phyloP scores from a whole-genome alignment of 441 rosid genomes.

The Mallotus japonicus region DNA sequence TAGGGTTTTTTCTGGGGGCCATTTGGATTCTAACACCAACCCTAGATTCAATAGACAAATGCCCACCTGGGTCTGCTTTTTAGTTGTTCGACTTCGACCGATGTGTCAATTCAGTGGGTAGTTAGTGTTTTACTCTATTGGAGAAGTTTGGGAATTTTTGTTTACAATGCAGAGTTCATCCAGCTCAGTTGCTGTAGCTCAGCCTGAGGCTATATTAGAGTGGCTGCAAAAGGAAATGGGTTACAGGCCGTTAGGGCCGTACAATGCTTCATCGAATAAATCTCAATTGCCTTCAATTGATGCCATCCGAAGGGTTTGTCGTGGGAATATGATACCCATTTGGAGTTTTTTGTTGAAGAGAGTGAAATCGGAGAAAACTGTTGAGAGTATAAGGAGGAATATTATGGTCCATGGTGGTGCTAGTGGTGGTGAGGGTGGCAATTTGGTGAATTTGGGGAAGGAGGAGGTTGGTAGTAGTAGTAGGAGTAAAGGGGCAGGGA shows the following conservation, averaged over 20 bases:
- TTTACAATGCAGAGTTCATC: constrained; percentile 50
- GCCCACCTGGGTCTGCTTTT: too few species aligned
- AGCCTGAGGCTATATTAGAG: constrained; percentile 75
- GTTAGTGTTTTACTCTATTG: too few species aligned
- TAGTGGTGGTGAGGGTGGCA: constrained; percentile 35
- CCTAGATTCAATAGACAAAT: not conserved
- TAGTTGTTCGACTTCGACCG: too few species aligned
- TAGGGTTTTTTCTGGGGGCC: not conserved
- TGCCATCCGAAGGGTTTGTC: constrained; percentile 64
- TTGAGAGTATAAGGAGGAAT: constrained; percentile 69
- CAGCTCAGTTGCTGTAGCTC: constrained; percentile 45
- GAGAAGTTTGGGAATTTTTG: not conserved
- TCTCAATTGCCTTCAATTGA: constrained; percentile 67
- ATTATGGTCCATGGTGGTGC: constrained; percentile 60
- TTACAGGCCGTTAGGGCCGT: constrained; percentile 72
- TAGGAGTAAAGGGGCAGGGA: constrained; percentile 55
- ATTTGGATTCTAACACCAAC: not conserved
- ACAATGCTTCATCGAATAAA: constrained; percentile 46
- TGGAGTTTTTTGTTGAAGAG: constrained; percentile 67
- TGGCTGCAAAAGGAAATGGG: constrained; percentile 94
- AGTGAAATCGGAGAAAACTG: constrained; percentile 86
- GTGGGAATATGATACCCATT: constrained; percentile 83
- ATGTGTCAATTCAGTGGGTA: too few species aligned
- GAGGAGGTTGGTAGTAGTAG: constrained; percentile 36
- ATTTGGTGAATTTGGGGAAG: constrained; percentile 39